Evolutionary conservation across 2,329 filamentous ascomycete genomes (phyloP), one percentile per base, ranked within the genome.

Genomic region (Teratosphaeria nubilosa): DNA sequence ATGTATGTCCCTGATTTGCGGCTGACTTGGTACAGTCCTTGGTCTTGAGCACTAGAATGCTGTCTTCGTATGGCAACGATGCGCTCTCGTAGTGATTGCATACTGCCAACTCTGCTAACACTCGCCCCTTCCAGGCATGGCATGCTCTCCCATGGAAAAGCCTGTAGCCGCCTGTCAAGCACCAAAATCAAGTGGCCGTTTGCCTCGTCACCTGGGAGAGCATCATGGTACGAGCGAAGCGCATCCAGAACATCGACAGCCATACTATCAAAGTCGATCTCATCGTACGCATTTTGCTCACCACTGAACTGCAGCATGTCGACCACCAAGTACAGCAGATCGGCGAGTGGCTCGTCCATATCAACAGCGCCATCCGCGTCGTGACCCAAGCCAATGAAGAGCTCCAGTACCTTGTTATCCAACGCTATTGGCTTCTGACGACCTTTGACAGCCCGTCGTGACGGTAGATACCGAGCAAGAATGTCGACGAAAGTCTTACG

Each of bases 281-380:
- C 94, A 66, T 99, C 94, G 73, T 96, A 96, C 0, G 95, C 94
- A 69, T 97, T 99, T 53, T 86, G 83, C 74, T 99, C 95, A 16
- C 94, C 94, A 65, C 96, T 90, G 73, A 99, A 97, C 70, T 97
- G 94, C 2, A 99, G 79, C 55, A 97, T 91, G 67, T 99, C 94
- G 5, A 99, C 86, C 1, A 97, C 88, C 70, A 97, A 97, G 74
- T 96, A 97, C 3, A 99, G 81, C 30, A 99, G 77, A 70, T 99
- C 94, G 64, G 87, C 90, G n/a, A 99, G 76, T 0, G 87, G 84
- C 67, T 97, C 92, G 62, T 97, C 92, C 24, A 95, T 81, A 62
- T 96, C 90, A 59, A 77, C 75, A 7, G 56, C 83, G 1, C 85
- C 82, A 7, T 82, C 80, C 0, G 82, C 82, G 2, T 89, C 82